Conservation (phyloP, 441 rosid genomes). For the Mallotus repandus region DNA sequence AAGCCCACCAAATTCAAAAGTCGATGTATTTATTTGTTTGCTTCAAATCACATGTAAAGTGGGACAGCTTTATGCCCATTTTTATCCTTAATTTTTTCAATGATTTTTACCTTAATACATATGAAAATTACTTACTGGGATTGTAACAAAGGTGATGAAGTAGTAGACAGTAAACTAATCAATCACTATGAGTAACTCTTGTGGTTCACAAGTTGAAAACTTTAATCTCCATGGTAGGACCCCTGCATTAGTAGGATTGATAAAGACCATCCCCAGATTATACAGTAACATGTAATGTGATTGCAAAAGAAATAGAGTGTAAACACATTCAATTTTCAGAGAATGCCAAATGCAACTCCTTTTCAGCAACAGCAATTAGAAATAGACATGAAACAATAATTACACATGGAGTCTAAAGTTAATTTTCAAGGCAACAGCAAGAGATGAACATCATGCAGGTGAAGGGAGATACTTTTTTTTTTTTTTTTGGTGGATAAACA, state of each 20-base stretch:
- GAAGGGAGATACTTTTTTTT: no score
- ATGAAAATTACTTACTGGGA: no score
- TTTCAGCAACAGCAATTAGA: constrained; percentile 30
- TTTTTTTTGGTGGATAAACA: no score
- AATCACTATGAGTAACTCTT: background rate
- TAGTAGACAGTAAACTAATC: background rate
- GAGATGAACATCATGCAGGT: background rate
- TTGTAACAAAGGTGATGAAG: no score
- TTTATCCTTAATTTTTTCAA: no score
- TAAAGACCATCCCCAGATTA: constrained; percentile 20
- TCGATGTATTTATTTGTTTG: no score
- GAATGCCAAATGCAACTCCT: constrained; percentile 17
- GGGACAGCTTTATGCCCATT: no score
- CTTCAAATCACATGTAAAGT: no score
- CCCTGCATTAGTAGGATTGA: background rate
- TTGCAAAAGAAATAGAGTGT: constrained; percentile 7
- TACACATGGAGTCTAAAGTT: constrained; percentile 5
- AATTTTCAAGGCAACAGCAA: constrained; percentile 11
- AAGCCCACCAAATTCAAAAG: no score
- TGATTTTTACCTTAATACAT: no score
- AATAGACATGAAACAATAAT: constrained; percentile 21
- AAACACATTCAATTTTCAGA: constrained; percentile 19
- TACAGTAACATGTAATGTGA: constrained; percentile 9
- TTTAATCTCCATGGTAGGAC: constrained; percentile 17
- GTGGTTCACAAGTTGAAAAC: background rate